These are phyloP conservation scores for Tilletiaria anomala DNA, from an alignment of 1,284 basidiomycete species.

Conservation along the genomic window DNA sequence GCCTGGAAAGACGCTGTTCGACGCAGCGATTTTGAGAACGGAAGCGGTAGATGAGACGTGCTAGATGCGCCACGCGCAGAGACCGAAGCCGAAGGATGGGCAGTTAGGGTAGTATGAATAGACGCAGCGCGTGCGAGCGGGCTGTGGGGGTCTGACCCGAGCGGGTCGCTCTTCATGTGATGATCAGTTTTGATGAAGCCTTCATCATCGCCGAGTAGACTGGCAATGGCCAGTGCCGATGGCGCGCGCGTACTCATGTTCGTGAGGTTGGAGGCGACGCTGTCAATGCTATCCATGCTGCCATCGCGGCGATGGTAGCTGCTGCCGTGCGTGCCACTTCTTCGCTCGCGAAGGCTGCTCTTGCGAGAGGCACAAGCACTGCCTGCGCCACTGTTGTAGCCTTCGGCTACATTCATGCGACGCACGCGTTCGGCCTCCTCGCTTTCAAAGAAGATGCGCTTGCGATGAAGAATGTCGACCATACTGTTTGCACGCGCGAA, in stretches of 20 bases:
- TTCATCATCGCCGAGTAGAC: neutral
- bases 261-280: conserved; percentile 21
- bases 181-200: too few relatives aligned
- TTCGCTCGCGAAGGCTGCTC: conserved; percentile 13
- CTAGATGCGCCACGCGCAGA: too few relatives aligned
- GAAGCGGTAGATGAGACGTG: too few relatives aligned
- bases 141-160: too few relatives aligned
- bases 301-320: too few relatives aligned
- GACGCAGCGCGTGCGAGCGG: too few relatives aligned
- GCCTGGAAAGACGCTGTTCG: too few relatives aligned
- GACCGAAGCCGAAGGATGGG: too few relatives aligned
- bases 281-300: conserved; percentile 23
- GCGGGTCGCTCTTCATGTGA: too few relatives aligned
- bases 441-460: conserved; percentile 27
- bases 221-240: neutral
- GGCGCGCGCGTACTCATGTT: conserved; percentile 16
- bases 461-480: conserved; percentile 33
- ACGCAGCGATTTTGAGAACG: too few relatives aligned
- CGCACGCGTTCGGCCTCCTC: conserved; percentile 31
- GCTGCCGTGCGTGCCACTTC: neutral
- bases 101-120: too few relatives aligned
- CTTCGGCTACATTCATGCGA: conserved; percentile 7
- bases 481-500: conserved; percentile 24
- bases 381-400: too few relatives aligned
- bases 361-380: conserved; percentile 13